Conservation (phyloP, 2,329 filamentous ascomycete species). For the Parastagonospora avenae region DNA sequence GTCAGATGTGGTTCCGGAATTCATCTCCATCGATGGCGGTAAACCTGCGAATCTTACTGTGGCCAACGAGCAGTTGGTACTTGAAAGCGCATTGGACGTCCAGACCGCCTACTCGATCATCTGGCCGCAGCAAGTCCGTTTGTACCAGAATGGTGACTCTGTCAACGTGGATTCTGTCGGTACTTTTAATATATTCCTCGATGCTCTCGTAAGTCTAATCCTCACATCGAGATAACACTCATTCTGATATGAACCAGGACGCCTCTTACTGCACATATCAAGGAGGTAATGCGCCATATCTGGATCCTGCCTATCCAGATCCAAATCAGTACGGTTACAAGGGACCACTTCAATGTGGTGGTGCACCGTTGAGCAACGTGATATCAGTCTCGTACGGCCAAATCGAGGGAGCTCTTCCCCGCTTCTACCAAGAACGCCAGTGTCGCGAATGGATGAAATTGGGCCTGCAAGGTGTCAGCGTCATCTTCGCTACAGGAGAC, state of each 20-base stretch:
- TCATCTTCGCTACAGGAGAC: slow-evolving; percentile 57
- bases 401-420: slow-evolving; percentile 58
- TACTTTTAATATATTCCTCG: slow-evolving; percentile 23
- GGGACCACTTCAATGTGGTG: slow-evolving; percentile 43
- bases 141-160: slow-evolving; percentile 22
- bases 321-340: slow-evolving; percentile 21
- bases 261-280: slow-evolving; percentile 25
- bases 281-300: slow-evolving; percentile 20
- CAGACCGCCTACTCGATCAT: slow-evolving; percentile 25
- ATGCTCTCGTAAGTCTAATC: slow-evolving; percentile 12
- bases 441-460: slow-evolving; percentile 56
- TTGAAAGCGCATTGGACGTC: slow-evolving; percentile 23
- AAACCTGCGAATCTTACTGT: slow-evolving; percentile 49
- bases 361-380: slow-evolving; percentile 55
- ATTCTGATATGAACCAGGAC: slow-evolving; percentile 12
- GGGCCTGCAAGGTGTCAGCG: slow-evolving; percentile 47
- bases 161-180: slow-evolving; percentile 17
- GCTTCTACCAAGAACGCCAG: slow-evolving; percentile 56
- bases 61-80: slow-evolving; percentile 44
- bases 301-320: slow-evolving; percentile 21
- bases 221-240: background rate
- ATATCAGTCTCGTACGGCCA: slow-evolving; percentile 61
- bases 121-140: slow-evolving; percentile 17
- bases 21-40: slow-evolving; percentile 36
- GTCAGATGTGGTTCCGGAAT: slow-evolving; percentile 22